Percentiles rank a stretch among this genome's conserved stretches.
phyloP scores from a whole-genome alignment of 164 flowering plant species.

The Tetrastigma voinierianum region DNA sequence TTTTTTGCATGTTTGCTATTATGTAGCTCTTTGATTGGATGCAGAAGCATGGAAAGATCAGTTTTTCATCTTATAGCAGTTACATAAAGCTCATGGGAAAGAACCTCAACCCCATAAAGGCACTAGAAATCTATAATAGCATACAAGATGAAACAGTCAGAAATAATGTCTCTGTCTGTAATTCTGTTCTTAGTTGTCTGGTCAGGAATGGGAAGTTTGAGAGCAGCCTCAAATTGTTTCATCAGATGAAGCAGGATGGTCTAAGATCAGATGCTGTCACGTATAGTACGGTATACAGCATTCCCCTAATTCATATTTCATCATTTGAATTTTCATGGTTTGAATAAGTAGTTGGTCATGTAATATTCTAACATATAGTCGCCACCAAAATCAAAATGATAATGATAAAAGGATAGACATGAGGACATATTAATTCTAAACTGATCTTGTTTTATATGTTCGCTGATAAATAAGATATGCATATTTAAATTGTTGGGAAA shows the following conservation, averaged over 20 bases:
- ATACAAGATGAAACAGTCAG: slow-evolving; percentile 59
- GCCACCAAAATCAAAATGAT: too few species aligned
- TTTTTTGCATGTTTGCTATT: slow-evolving; percentile 1
- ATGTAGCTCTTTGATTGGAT: slow-evolving; percentile 91
- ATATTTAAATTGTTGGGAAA: too few species aligned
- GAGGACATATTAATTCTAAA: too few species aligned
- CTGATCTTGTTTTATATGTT: too few species aligned
- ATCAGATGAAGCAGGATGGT: slow-evolving; percentile 82
- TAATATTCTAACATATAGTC: background rate
- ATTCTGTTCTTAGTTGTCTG: slow-evolving; percentile 75
- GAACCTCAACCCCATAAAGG: slow-evolving; percentile 48
- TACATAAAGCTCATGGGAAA: slow-evolving; percentile 74
- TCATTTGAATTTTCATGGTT: background rate
- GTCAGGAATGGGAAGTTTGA: slow-evolving; percentile 67
- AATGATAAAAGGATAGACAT: too few species aligned
- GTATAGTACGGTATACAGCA: slow-evolving; percentile 70
- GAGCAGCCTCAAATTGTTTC: slow-evolving; percentile 58
- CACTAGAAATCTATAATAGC: slow-evolving; percentile 60
- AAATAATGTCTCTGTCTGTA: slow-evolving; percentile 63
- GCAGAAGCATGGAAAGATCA: slow-evolving; percentile 64
- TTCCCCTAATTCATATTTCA: background rate
- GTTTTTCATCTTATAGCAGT: slow-evolving; percentile 72
- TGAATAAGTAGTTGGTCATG: background rate
- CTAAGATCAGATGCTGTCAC: slow-evolving; percentile 74
- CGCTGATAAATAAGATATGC: too few species aligned